Conservation (phyloP, 106 monocot genomes). For the Allium fistulosum region DNA sequence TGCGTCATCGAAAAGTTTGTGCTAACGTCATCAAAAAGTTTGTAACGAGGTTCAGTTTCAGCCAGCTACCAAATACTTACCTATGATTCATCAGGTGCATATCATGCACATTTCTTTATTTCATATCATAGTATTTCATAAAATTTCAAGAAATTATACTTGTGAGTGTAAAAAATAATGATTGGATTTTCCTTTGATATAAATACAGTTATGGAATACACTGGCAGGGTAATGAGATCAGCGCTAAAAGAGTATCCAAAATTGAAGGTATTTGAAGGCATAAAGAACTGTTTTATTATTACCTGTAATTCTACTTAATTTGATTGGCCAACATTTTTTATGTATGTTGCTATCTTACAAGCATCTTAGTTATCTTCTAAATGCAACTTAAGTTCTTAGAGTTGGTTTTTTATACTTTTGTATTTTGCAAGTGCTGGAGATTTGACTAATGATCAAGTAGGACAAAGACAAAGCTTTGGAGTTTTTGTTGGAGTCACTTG, state of each 20-base stretch:
- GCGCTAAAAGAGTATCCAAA: slow-evolving; percentile 46
- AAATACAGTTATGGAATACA: slow-evolving; percentile 39
- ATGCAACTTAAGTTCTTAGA: neutral
- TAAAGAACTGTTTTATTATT: slow-evolving; percentile 28
- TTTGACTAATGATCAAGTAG: slow-evolving; percentile 59
- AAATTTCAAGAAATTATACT: too few relatives aligned
- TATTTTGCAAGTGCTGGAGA: slow-evolving; percentile 46
- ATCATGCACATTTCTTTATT: too few relatives aligned
- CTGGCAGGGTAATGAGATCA: slow-evolving; percentile 46
- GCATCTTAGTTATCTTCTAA: neutral
- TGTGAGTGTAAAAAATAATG: too few relatives aligned
- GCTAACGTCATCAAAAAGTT: too few relatives aligned
- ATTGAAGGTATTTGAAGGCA: slow-evolving; percentile 48
- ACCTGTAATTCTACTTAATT: neutral
- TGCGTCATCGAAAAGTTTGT: too few relatives aligned
- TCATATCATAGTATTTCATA: too few relatives aligned
- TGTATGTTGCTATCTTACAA: too few relatives aligned
- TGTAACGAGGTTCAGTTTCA: too few relatives aligned
- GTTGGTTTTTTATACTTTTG: neutral
- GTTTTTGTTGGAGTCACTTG: too few relatives aligned
- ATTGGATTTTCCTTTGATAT: neutral
- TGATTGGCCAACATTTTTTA: neutral
- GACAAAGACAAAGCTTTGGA: slow-evolving; percentile 75
- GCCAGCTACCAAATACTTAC: slow-evolving; percentile 44
- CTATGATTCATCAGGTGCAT: slow-evolving; percentile 43